Percentiles rank a stretch among this genome's conserved stretches.
Evolutionary conservation across 306 rosid genomes (phyloP).

Genomic region (Vigna unguiculata): DNA sequence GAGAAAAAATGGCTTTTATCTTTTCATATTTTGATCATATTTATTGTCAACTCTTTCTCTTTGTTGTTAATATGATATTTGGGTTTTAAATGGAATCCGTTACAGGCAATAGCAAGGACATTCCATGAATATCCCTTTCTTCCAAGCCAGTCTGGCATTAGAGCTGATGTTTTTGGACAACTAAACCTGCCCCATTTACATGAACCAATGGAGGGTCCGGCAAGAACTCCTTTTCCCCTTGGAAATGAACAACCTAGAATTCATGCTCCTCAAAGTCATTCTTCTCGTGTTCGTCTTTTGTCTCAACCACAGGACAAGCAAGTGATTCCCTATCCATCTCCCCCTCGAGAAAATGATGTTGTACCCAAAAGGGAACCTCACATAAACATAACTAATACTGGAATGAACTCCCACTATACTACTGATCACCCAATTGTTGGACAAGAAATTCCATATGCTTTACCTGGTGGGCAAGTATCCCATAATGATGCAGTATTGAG

Average conservation of each 20-base stretch:
- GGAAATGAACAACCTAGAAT: conserved; percentile 80
- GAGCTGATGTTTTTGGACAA: conserved; percentile 75
- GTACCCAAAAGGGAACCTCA: conserved; percentile 64
- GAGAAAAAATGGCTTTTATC: neutral
- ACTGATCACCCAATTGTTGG: conserved; percentile 63
- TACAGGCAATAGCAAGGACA: conserved; percentile 75
- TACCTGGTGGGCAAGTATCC: conserved; percentile 61
- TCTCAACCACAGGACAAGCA: conserved; percentile 77
- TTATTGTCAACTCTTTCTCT: neutral
- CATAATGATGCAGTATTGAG: conserved; percentile 59
- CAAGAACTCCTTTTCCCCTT: conserved; percentile 67
- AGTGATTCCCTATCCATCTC: conserved; percentile 61
- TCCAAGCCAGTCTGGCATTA: conserved; percentile 64
- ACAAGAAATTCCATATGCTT: conserved; percentile 63
- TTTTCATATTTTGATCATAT: conserved; percentile 10
- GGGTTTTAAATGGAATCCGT: conserved; percentile 51
- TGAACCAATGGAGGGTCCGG: conserved; percentile 71
- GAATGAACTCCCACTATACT: conserved; percentile 61
- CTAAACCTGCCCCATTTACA: conserved; percentile 70
- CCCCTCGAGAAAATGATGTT: conserved; percentile 63
- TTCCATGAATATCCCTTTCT: conserved; percentile 79
- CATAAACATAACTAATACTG: conserved; percentile 51
- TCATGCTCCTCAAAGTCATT: conserved; percentile 70
- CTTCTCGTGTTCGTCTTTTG: conserved; percentile 69
- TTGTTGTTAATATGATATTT: conserved; percentile 44